phyloP scores from a whole-genome alignment of 257 asterid genomes.

The Thymus mandschuricus region DNA sequence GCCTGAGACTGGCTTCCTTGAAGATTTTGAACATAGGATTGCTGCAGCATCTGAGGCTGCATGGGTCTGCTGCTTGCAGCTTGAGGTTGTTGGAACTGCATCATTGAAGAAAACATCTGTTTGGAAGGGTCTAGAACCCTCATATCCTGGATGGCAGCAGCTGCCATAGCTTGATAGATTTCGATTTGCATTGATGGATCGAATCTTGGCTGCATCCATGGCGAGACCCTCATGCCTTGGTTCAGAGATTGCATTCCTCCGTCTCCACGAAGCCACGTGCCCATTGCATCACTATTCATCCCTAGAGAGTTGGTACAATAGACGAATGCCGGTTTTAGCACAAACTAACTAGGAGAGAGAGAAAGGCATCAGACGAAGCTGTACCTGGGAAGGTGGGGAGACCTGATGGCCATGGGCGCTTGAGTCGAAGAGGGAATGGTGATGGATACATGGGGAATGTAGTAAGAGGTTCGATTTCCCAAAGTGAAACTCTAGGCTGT shows the following conservation, averaged over 20 bases:
- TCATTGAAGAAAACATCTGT: slow-evolving; percentile 45
- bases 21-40: slow-evolving; percentile 48
- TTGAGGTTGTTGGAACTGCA: slow-evolving; percentile 65
- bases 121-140: slow-evolving; percentile 58
- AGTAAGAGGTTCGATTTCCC: slow-evolving; percentile 87
- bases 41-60: slow-evolving; percentile 52
- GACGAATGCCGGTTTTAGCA: neutral
- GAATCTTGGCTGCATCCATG: slow-evolving; percentile 73
- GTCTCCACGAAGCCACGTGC: slow-evolving; percentile 67
- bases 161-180: slow-evolving; percentile 71
- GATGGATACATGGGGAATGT: slow-evolving; percentile 83
- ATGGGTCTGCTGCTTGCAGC: slow-evolving; percentile 33
- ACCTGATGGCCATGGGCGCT: slow-evolving; percentile 81
- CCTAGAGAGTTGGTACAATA: slow-evolving; percentile 39
- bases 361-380: neutral
- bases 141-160: slow-evolving; percentile 69
- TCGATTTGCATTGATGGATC: slow-evolving; percentile 61
- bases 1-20: slow-evolving; percentile 40
- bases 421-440: slow-evolving; percentile 62
- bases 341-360: neutral
- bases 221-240: slow-evolving; percentile 66
- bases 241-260: slow-evolving; percentile 54
- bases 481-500: slow-evolving; percentile 80
- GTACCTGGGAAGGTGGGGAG: slow-evolving; percentile 65
- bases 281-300: slow-evolving; percentile 59